phyloP scores from a whole-genome alignment of 2,329 filamentous ascomycete genomes.

The Dichotomopilus funicola region DNA sequence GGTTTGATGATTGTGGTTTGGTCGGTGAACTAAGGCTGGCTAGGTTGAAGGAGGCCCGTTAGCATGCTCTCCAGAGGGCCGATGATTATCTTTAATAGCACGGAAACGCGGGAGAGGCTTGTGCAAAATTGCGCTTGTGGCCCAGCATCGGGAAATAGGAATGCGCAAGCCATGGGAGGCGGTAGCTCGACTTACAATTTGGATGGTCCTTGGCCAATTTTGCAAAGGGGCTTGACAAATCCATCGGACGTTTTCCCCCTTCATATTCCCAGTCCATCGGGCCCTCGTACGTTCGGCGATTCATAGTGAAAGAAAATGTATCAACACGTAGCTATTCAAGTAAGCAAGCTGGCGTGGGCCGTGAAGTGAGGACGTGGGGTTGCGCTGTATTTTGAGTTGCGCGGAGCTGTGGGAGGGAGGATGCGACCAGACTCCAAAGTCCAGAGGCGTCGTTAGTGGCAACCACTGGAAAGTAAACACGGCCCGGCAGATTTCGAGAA shows the following conservation, averaged over 20 bases:
- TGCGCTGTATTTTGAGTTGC: not conserved
- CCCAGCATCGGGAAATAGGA: too few species aligned
- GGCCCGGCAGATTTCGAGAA: slow-evolving; percentile 12
- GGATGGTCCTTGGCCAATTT: slow-evolving; percentile 41
- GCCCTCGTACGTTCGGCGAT: slow-evolving; percentile 51
- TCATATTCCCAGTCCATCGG: slow-evolving; percentile 65
- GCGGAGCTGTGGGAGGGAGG: not conserved
- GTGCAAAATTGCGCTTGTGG: not conserved
- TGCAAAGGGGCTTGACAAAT: slow-evolving; percentile 56
- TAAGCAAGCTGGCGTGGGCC: not conserved
- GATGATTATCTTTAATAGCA: not conserved
- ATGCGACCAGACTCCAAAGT: slow-evolving; percentile 3
- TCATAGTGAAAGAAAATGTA: slow-evolving; percentile 32
- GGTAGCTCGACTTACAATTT: slow-evolving; percentile 33
- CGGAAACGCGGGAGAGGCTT: not conserved
- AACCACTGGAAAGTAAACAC: slow-evolving; percentile 27
- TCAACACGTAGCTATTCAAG: not conserved
- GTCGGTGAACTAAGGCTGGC: slow-evolving; percentile 26
- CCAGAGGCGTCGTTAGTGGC: slow-evolving; percentile 25
- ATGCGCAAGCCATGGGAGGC: not conserved
- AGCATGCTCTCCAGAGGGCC: not conserved
- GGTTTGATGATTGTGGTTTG: slow-evolving; percentile 14
- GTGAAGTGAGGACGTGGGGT: not conserved
- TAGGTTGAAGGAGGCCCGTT: slow-evolving; percentile 7
- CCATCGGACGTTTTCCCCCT: slow-evolving; percentile 45